These are phyloP conservation scores for Chaetomium sp. DNA, from an alignment of 2,329 filamentous ascomycete species.

Conservation along the genomic window DNA sequence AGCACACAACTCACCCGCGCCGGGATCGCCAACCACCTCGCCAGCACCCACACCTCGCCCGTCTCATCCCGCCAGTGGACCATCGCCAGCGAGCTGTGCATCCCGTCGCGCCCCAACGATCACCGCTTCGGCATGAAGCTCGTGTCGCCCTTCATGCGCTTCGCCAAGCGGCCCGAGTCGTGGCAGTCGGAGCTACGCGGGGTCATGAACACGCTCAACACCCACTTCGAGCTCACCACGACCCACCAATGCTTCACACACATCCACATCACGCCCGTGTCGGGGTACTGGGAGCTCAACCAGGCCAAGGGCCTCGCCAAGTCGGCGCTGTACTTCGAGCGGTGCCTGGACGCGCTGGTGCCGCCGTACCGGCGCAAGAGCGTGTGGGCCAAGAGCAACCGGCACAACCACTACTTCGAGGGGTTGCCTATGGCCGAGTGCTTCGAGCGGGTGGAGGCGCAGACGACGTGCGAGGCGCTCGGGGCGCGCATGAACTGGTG, in stretches of 20 bases:
- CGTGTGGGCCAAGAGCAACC: slow-evolving; percentile 35
- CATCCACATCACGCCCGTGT: slow-evolving; percentile 31
- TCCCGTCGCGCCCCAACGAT: slow-evolving; percentile 28
- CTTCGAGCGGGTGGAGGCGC: slow-evolving; percentile 26
- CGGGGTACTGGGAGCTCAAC: slow-evolving; percentile 30
- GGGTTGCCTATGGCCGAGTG: slow-evolving; percentile 23
- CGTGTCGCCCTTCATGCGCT: slow-evolving; percentile 33
- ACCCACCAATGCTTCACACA: slow-evolving; percentile 34
- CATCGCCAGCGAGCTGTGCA: slow-evolving; percentile 28
- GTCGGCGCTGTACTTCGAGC: slow-evolving; percentile 34
- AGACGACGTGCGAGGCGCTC: slow-evolving; percentile 20
- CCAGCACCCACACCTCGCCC: slow-evolving; percentile 3
- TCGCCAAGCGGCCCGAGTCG: slow-evolving; percentile 24
- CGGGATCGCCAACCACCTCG: slow-evolving; percentile 28
- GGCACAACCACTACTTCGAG: slow-evolving; percentile 32
- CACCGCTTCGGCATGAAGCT: slow-evolving; percentile 34
- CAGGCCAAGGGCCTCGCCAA: slow-evolving; percentile 33
- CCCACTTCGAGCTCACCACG: slow-evolving; percentile 33
- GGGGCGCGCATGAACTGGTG: slow-evolving; percentile 33
- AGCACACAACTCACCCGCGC: slow-evolving; percentile 25
- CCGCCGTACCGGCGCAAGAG: slow-evolving; percentile 31
- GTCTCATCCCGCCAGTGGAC: slow-evolving; percentile 31
- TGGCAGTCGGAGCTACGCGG: slow-evolving; percentile 25
- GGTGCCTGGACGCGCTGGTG: slow-evolving; percentile 34
- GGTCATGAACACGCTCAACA: slow-evolving; percentile 27